Evolutionary conservation across 1,284 basidiomycete genomes (phyloP).

Genomic region (Moesziomyces sp.): DNA sequence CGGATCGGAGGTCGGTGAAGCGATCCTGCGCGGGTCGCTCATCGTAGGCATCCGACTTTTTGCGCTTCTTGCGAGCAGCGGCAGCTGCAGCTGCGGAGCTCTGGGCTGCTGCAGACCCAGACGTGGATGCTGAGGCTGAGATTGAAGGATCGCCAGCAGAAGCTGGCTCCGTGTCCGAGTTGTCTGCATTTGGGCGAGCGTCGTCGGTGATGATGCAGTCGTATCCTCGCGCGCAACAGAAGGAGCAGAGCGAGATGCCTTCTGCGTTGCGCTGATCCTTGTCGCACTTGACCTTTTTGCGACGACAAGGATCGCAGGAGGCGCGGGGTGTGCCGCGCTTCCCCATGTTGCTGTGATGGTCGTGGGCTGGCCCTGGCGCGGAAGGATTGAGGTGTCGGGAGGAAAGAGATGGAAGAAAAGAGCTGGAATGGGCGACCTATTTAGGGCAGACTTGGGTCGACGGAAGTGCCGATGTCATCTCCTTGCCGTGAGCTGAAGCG

Average conservation of each 20-base stretch:
- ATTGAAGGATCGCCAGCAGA: background rate
- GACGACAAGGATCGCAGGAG: conserved; percentile 52
- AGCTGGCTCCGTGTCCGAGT: conserved; percentile 8
- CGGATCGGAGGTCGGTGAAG: background rate
- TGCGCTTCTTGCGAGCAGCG: conserved; percentile 24
- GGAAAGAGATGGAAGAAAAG: background rate
- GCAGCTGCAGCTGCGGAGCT: background rate
- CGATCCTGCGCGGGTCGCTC: background rate
- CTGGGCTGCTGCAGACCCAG: background rate
- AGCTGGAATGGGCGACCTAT: background rate
- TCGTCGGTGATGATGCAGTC: conserved; percentile 45
- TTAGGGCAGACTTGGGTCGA: background rate
- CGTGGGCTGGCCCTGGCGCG: background rate
- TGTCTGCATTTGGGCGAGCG: conserved; percentile 14
- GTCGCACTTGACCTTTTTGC: conserved; percentile 51
- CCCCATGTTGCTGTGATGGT: conserved; percentile 16
- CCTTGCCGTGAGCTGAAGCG: background rate
- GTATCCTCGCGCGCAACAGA: conserved; percentile 31
- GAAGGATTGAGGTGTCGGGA: background rate
- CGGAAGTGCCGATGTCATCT: background rate
- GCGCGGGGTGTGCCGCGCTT: conserved; percentile 42
- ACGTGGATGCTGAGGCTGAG: conserved; percentile 1
- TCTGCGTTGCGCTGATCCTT: conserved; percentile 43
- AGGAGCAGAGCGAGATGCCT: conserved; percentile 40
- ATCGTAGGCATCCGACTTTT: conserved; percentile 12